Base-by-base conservation (phyloP, 148 eudicot genomes). In the Pharnaceum exiguum region DNA sequence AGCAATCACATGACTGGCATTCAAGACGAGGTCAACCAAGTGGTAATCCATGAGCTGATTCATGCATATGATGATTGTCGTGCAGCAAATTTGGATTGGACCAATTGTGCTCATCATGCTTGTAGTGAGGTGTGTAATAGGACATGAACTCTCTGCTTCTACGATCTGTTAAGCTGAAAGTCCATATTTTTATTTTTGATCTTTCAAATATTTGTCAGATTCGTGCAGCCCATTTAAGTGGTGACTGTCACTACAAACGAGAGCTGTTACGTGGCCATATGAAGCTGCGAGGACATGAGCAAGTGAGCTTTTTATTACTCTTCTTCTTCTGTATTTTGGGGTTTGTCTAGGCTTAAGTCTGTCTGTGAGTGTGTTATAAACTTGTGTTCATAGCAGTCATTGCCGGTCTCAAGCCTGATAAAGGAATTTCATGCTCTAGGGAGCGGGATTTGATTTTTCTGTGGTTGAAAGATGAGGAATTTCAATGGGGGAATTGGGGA, bases 21-120 rank as follows among this genome's bases (percentile, higher is more conserved):
- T 17, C 94, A 85, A 79, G 98, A 91, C 51, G 88, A 91, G 54
- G 94, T 91, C 42, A 74, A 73, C 72, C 98, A 91, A 80, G 96
- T 83, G 55, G 81, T 87, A 18, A 85, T 91, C 57, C 96, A 91
- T 37, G 98, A 91, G 79, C 87, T 91, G 19, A 88, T 91, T 74
- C 98, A 91, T 67, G 96, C 94, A 13, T 91, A 79, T 67, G 98
- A 91, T 56, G 98, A 91, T 11, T 91, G 98, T 71, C 85, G 86
- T 17, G 89, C 86, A 31, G 84, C 77, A 57, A 85, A 91, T 69
- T 69, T 88, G 86, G 81, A 87, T 52, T 91, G 96, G 98, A 2
- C 77, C 23, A 71, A 91, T 71, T 91, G 98, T 68, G 94, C 96
- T 59, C 98, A 87, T 65, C 94, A 85, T 77, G 96, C 90, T 46